Evolutionary conservation across 2,329 filamentous ascomycete species (phyloP).

Genomic region (Ciborinia camelliae): DNA sequence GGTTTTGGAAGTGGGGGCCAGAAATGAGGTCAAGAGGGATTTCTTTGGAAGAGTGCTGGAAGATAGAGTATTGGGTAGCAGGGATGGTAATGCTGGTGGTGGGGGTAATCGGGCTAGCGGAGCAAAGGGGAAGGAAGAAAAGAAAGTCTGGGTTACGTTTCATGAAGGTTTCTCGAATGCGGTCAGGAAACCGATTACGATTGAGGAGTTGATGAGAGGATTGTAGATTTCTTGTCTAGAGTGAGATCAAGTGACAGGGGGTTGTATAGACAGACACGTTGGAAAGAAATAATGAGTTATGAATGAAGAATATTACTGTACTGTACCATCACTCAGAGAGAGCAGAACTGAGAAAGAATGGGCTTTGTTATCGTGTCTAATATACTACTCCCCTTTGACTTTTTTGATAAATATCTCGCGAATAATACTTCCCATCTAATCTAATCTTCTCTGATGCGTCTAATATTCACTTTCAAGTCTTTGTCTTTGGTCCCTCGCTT

Average conservation of each 20-base stretch:
- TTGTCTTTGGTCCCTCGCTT: no score
- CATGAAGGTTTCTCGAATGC: slow-evolving; percentile 92
- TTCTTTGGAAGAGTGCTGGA: slow-evolving; percentile 78
- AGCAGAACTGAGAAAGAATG: background rate
- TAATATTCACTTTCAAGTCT: background rate
- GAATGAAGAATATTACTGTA: background rate
- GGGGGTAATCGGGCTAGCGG: slow-evolving; percentile 59
- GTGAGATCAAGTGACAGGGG: background rate
- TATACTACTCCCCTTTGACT: background rate
- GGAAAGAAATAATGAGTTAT: background rate
- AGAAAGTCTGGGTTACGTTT: slow-evolving; percentile 80
- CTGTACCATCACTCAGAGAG: background rate
- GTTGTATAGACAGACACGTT: background rate
- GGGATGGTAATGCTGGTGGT: slow-evolving; percentile 44
- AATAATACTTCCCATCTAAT: background rate
- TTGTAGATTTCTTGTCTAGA: slow-evolving; percentile 42
- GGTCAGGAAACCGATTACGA: slow-evolving; percentile 79
- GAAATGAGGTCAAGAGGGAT: slow-evolving; percentile 61
- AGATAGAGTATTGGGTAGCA: slow-evolving; percentile 42
- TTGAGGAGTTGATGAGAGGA: slow-evolving; percentile 72
- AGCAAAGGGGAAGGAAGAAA: slow-evolving; percentile 43
- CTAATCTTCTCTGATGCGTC: background rate
- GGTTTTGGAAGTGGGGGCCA: background rate
- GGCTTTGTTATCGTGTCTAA: background rate
- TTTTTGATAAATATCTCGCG: background rate